Conservation (phyloP, 257 asterid species). For the Echium plantagineum region DNA sequence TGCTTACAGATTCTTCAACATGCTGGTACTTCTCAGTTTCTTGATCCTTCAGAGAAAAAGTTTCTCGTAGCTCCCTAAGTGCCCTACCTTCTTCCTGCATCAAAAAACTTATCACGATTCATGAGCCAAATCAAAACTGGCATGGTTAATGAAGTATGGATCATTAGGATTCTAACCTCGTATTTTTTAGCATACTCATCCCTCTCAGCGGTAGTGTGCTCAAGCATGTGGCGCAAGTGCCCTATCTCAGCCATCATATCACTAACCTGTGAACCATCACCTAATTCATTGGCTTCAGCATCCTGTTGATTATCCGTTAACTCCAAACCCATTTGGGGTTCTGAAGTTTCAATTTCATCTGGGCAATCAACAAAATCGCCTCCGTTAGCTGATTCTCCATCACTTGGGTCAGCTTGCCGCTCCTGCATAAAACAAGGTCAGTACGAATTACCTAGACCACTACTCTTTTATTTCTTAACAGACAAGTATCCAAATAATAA, state of each 20-base stretch:
- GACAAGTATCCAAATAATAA: too few relatives aligned
- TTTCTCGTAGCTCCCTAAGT: background rate
- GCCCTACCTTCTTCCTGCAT: background rate
- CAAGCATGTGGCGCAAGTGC: slow-evolving; percentile 42
- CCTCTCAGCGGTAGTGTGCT: slow-evolving; percentile 43
- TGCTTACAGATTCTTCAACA: slow-evolving; percentile 38
- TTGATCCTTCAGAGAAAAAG: background rate
- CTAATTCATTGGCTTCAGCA: slow-evolving; percentile 29
- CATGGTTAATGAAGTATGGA: slow-evolving; percentile 7
- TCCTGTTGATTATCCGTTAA: slow-evolving; percentile 34
- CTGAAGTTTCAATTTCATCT: slow-evolving; percentile 77
- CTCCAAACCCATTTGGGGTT: slow-evolving; percentile 41
- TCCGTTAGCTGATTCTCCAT: slow-evolving; percentile 7
- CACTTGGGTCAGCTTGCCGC: slow-evolving; percentile 15
- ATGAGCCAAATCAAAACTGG: background rate
- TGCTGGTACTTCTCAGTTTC: slow-evolving; percentile 35
- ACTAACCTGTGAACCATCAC: slow-evolving; percentile 34
- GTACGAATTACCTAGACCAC: background rate
- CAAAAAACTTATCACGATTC: background rate
- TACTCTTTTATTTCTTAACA: too few relatives aligned
- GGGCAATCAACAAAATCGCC: slow-evolving; percentile 74
- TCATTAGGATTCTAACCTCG: slow-evolving; percentile 36
- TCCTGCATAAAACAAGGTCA: slow-evolving; percentile 23
- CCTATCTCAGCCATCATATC: slow-evolving; percentile 50
- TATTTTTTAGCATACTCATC: slow-evolving; percentile 32